Evolutionary conservation across 805 yeast species (phyloP).

Genomic region (Starmerella floricola): DNA sequence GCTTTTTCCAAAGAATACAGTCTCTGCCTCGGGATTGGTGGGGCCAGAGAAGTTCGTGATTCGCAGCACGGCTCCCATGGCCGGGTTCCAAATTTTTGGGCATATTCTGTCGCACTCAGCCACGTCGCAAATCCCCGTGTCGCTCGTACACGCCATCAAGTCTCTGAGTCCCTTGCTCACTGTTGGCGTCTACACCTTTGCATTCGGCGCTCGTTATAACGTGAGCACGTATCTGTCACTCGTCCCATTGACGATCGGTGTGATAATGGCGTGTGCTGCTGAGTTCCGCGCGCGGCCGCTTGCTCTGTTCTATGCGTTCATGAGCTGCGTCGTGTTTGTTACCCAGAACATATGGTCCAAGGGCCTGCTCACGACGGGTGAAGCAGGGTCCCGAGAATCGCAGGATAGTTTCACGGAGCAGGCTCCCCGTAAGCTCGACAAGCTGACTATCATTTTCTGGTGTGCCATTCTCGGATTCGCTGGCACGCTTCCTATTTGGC

Average conservation of each 20-base stretch:
- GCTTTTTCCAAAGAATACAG: constrained; percentile 30
- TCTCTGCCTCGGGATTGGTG: constrained; percentile 19
- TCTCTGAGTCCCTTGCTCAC: constrained; percentile 84
- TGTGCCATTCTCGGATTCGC: constrained; percentile 62
- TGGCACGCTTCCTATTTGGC: constrained; percentile 63
- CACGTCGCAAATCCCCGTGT: constrained; percentile 85
- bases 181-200: constrained; percentile 58
- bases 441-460: constrained; percentile 66
- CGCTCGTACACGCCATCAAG: constrained; percentile 86
- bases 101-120: constrained; percentile 87
- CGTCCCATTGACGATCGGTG: constrained; percentile 70
- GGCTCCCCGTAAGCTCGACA: constrained; percentile 45
- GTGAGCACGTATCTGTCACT: constrained; percentile 63
- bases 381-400: constrained; percentile 13
- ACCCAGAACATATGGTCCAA: constrained; percentile 80
- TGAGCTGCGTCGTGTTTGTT: constrained; percentile 65
- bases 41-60: constrained; percentile 26
- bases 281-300: constrained; percentile 36
- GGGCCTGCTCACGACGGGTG: constrained; percentile 47
- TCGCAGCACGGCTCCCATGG: constrained; percentile 71
- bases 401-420: constrained; percentile 1
- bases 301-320: constrained; percentile 58
- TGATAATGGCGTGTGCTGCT: constrained; percentile 48
- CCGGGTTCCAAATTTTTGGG: constrained; percentile 82
- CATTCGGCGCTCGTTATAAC: constrained; percentile 49